Conservation (phyloP, 495 filamentous ascomycete species). For the Neurospora tetraspora region DNA sequence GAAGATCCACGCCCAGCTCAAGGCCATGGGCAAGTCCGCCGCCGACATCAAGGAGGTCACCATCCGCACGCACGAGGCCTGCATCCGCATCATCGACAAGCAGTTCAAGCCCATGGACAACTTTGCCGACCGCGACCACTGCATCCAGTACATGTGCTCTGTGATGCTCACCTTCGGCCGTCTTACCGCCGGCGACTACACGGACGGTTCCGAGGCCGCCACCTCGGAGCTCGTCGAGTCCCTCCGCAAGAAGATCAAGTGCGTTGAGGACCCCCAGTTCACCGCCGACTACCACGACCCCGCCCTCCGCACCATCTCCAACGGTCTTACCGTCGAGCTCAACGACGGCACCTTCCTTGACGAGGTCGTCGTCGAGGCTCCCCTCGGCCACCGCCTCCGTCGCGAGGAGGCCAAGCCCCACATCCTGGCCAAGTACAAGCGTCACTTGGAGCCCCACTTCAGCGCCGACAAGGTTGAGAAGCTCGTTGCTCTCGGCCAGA, state of each 20-base stretch:
- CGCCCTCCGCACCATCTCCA: slow-evolving; percentile 85
- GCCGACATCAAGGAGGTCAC: slow-evolving; percentile 88
- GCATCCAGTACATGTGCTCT: slow-evolving; percentile 97
- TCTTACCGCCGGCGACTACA: slow-evolving; percentile 84
- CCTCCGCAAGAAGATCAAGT: slow-evolving; percentile 82
- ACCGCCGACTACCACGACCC: slow-evolving; percentile 92
- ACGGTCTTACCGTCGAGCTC: slow-evolving; percentile 84
- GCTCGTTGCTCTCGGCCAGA: slow-evolving; percentile 64
- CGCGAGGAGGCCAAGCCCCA: slow-evolving; percentile 96
- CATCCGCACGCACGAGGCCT: slow-evolving; percentile 96
- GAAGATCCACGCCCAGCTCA: slow-evolving; percentile 73
- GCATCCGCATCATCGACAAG: slow-evolving; percentile 98
- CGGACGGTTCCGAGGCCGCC: slow-evolving; percentile 81
- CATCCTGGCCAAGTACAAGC: slow-evolving; percentile 88
- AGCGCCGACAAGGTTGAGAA: slow-evolving; percentile 62
- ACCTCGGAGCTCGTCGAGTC: slow-evolving; percentile 81
- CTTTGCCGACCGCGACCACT: slow-evolving; percentile 98
- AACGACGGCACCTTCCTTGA: slow-evolving; percentile 91
- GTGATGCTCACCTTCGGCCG: slow-evolving; percentile 93
- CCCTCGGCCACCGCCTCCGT: slow-evolving; percentile 82
- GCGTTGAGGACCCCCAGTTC: slow-evolving; percentile 92
- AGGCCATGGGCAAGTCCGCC: slow-evolving; percentile 77
- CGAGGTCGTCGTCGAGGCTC: slow-evolving; percentile 90
- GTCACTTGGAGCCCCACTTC: slow-evolving; percentile 80
- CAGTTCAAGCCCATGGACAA: slow-evolving; percentile 99